Base-by-base conservation (phyloP, 495 filamentous ascomycete genomes). In the Ramalina peruviana region DNA sequence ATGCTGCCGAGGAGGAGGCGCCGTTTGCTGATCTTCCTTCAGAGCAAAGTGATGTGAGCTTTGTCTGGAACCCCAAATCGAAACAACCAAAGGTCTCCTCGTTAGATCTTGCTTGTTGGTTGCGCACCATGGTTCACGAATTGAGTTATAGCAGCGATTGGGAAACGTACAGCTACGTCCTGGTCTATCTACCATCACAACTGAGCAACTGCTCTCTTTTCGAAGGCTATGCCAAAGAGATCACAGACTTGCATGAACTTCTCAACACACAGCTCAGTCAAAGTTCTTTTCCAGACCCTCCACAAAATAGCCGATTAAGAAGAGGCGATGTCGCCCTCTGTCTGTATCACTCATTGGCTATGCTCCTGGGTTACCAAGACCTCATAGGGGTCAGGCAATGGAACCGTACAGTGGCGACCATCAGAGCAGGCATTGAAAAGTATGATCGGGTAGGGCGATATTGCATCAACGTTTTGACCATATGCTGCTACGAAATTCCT, bases 401-500 rank as follows among this genome's bases (percentile, higher is more conserved):
- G 61, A 89, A 95, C 54, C 87, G 89, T 20, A 80, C 94, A 4
- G 85, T 99, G 7, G 77, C 82, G 43, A 74, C 82, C 0, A 95
- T 99, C 62, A 73, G 88, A 58, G 71, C 80, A 46, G 88, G 88
- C 7, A 74, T 75, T 40, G 79, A 84, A 12, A 82, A 80, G 20
- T 85, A 84, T 75, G 90, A 96, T 55, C 76, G 85, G 53, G 89
- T 83, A 19, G 85, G 86, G 23, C 88, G 86, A 58, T 83, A 79
- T 43, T 96, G 92, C 62, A 94, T 99, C 44, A 90, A 97, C 63
- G 92, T 88, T 3, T 71, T 99, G 7, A 84, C 87, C 2, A 79
- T 97, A 39, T 97, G 88, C 65, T 95, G 88, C 59, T 83, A 95
- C 58, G 93, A 99, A 62, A 74, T 95, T 23, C 88, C 89, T 21